Conservation (phyloP, 495 filamentous ascomycete species). For the Penicillium riverlandense region DNA sequence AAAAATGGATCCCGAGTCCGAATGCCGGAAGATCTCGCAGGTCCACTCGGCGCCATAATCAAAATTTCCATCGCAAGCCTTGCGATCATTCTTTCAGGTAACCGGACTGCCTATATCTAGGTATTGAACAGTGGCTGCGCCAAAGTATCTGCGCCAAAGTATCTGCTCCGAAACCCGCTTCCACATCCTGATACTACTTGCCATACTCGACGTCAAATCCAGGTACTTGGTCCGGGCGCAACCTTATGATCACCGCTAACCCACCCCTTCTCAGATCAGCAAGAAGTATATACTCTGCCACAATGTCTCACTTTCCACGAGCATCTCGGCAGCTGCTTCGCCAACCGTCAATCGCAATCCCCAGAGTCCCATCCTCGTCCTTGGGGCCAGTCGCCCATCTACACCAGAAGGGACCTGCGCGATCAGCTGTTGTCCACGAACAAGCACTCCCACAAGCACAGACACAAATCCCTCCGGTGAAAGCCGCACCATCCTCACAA, state of each 20-base stretch:
- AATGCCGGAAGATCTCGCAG: constrained; percentile 9
- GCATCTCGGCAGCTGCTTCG: constrained; percentile 7
- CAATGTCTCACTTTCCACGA: constrained; percentile 7
- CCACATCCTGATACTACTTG: no score
- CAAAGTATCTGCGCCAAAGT: no score
- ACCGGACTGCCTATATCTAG: no score
- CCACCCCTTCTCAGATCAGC: neutral
- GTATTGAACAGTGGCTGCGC: no score
- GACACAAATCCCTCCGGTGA: neutral
- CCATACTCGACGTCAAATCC: no score
- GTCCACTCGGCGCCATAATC: neutral
- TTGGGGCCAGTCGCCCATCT: constrained; percentile 6
- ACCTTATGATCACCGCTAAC: no score
- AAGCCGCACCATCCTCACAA: constrained; percentile 4
- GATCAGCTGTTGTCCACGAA: constrained; percentile 21
- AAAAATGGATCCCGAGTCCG: neutral
- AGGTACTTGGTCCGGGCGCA: no score
- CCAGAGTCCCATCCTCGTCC: neutral
- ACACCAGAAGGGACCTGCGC: constrained; percentile 19
- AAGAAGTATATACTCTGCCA: neutral
- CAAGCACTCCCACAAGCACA: constrained; percentile 18
- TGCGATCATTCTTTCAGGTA: no score
- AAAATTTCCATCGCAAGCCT: no score
- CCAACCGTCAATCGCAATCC: neutral
- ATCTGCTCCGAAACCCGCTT: no score